Evolutionary conservation across 768 basidiomycete genomes (phyloP).

Genomic region (Agaricus sinodeliciosus): DNA sequence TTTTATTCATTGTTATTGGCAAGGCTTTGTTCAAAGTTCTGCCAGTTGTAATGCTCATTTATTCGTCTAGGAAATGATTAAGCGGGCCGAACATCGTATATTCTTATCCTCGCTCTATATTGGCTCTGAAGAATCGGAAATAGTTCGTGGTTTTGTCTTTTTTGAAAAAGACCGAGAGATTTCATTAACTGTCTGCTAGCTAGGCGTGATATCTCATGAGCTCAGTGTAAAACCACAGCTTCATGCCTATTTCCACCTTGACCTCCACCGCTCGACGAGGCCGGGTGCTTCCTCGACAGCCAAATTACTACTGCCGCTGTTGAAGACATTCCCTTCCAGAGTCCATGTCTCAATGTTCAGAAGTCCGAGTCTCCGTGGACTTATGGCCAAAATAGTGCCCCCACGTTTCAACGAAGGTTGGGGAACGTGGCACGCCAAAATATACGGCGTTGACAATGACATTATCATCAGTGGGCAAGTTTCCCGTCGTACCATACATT

Average conservation of each 20-base stretch:
- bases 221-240: constrained; percentile 56
- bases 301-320: constrained; percentile 63
- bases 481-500: neutral
- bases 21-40: constrained; percentile 13
- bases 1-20: constrained; percentile 42
- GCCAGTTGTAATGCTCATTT: neutral
- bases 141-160: constrained; percentile 44
- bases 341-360: constrained; percentile 80
- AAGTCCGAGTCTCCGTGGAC: constrained; percentile 75
- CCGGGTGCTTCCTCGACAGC: constrained; percentile 65
- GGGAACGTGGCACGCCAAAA: constrained; percentile 98
- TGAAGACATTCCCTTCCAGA: constrained; percentile 63
- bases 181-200: constrained; percentile 34
- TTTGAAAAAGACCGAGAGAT: neutral
- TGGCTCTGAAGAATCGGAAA: constrained; percentile 67
- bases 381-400: constrained; percentile 74
- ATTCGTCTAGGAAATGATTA: constrained; percentile 59
- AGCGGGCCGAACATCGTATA: constrained; percentile 69
- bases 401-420: constrained; percentile 96
- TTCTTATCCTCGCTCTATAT: constrained; percentile 91
- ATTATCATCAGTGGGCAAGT: constrained; percentile 88
- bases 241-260: constrained; percentile 66
- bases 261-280: constrained; percentile 75
- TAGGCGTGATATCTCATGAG: constrained; percentile 56
- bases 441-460: constrained; percentile 90